Percentiles rank a stretch among this genome's conserved stretches.
phyloP scores from a whole-genome alignment of 108 stramenopile species.

The Cyclostephanos tholiformis region DNA sequence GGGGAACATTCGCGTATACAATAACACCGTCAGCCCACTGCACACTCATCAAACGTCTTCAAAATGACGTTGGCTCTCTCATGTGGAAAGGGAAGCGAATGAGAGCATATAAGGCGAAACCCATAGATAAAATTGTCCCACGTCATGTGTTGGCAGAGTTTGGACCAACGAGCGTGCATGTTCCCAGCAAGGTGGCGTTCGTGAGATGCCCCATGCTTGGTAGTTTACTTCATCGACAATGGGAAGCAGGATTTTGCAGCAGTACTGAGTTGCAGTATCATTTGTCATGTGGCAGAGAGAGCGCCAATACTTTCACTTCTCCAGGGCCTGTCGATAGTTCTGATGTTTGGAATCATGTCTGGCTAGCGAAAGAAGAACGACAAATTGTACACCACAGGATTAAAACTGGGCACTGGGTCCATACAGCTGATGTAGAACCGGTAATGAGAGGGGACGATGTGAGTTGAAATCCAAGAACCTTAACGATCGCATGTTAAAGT shows the following conservation, averaged over 20 bases:
- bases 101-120: slow-evolving; percentile 76
- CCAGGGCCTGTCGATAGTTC: slow-evolving; percentile 6
- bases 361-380: slow-evolving; percentile 64
- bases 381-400: slow-evolving; percentile 53
- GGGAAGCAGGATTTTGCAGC: slow-evolving; percentile 82
- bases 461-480: slow-evolving; percentile 11
- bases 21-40: slow-evolving; percentile 65
- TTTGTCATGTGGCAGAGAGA: slow-evolving; percentile 13
- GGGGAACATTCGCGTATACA: slow-evolving; percentile 86
- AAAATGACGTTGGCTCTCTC: slow-evolving; percentile 78
- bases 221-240: slow-evolving; percentile 75
- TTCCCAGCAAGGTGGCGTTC: slow-evolving; percentile 70
- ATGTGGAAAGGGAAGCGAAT: slow-evolving; percentile 87
- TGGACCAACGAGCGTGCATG: slow-evolving; percentile 58
- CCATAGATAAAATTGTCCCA: slow-evolving; percentile 86
- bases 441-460: background rate
- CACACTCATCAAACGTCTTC: slow-evolving; percentile 57
- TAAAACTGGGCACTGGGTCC: slow-evolving; percentile 63
- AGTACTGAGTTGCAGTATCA: slow-evolving; percentile 70
- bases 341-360: slow-evolving; percentile 74
- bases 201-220: slow-evolving; percentile 89
- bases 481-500: background rate
- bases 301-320: background rate
- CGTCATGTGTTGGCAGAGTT: slow-evolving; percentile 48
- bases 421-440: slow-evolving; percentile 6